Evolutionary conservation across 1,139 yeast species (phyloP), one percentile per base, ranked within the genome.

Genomic region (Sugiyamaella sp.): DNA sequence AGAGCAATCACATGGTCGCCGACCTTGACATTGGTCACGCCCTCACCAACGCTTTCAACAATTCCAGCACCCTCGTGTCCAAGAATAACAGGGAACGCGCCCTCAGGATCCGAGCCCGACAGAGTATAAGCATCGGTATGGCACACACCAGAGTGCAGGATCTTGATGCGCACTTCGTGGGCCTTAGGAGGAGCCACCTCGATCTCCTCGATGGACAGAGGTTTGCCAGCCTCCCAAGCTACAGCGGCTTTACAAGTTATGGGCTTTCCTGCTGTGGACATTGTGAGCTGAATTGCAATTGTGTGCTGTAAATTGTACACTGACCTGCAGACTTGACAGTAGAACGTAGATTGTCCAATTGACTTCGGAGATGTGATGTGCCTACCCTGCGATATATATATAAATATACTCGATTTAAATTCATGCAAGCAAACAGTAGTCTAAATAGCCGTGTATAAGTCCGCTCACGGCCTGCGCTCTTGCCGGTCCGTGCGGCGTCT

Each of bases 21-120:
- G 42, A 79, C 84, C 74, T 82, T 87, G 64, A 90, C 96, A 65
- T 74, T 82, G 62, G 91, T 85, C 56, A 91, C 97, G 59, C 91
- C 97, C 70, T 88, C 96, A 65, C 98, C 98, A 41, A 91, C 80
- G 52, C 89, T 81, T 76, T 89, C 97, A 45, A 91, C 97, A 60
- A 89, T 78, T 69, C 98, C 98, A 41, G 97, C 96, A 74, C 97
- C 97, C 74, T 91, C 98, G 72, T 93, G 98, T 58, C 99, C 98
- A 67, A 93, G 80, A 58, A 93, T 55, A 27, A 63, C 63, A 32
- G 98, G 98, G 81, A 90, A 91, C 20, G 87, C 89, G 64, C 98
- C 99, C 76, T 95, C 99, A 55, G 98, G 96, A 73, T 93, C 99
- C 56, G 78, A 80, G 54, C 99, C 99, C 52, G 95, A 85, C 63